Conservation (phyloP, 192 early-diverging fungal species). For the Physocladia obscura region DNA sequence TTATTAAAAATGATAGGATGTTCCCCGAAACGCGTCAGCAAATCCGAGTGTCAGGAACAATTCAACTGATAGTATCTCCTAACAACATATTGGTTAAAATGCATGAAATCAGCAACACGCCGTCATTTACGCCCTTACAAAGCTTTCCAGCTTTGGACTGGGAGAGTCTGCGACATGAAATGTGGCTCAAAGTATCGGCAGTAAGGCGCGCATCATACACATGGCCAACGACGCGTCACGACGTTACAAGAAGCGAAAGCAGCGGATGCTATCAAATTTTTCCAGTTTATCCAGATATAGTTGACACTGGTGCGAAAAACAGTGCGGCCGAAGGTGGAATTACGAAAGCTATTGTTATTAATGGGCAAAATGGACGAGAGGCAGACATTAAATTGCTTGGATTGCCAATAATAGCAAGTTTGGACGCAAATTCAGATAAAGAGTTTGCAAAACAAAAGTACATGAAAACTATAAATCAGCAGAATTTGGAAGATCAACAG, state of each 20-base stretch:
- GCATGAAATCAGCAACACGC: too few relatives aligned
- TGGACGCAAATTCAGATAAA: too few relatives aligned
- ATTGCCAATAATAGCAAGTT: too few relatives aligned
- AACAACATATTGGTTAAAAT: conserved; percentile 8
- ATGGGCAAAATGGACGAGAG: too few relatives aligned
- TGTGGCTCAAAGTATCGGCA: conserved; percentile 24
- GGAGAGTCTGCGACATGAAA: conserved; percentile 22
- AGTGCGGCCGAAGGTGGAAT: too few relatives aligned
- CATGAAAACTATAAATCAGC: too few relatives aligned
- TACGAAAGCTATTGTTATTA: too few relatives aligned
- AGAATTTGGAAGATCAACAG: too few relatives aligned
- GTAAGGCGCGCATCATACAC: conserved; percentile 32
- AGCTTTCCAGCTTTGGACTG: conserved; percentile 29
- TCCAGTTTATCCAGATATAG: not conserved
- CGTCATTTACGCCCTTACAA: too few relatives aligned
- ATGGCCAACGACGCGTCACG: conserved; percentile 26
- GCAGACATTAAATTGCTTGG: too few relatives aligned
- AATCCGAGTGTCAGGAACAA: conserved; percentile 27
- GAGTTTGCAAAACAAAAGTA: too few relatives aligned
- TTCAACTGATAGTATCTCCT: conserved; percentile 34
- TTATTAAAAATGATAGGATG: conserved; percentile 21
- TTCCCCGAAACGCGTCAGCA: conserved; percentile 34
- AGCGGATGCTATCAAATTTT: not conserved
- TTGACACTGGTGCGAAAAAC: not conserved
- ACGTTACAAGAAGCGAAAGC: not conserved